Percentiles rank a stretch among this genome's conserved stretches.
Conservation (phyloP, 495 filamentous ascomycete species). For the Penicilliopsis zonata region DNA sequence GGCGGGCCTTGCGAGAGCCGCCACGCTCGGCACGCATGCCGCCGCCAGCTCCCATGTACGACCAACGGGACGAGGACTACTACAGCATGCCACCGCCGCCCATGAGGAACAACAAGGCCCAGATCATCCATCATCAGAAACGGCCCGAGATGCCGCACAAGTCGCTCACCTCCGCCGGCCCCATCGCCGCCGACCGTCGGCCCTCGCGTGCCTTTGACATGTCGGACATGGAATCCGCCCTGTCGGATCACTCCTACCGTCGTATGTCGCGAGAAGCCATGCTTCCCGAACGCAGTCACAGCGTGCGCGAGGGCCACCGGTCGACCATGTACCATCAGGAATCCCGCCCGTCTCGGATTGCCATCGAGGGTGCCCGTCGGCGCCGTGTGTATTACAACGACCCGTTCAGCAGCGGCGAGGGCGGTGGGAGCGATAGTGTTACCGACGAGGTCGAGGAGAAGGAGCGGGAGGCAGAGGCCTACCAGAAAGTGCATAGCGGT, state of each 20-base stretch:
- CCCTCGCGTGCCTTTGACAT: conserved; percentile 23
- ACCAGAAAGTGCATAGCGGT: conserved; percentile 23
- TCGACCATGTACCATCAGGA: conserved; percentile 22
- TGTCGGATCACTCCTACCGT: conserved; percentile 20
- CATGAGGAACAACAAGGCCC: conserved; percentile 14
- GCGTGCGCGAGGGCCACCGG: conserved; percentile 16
- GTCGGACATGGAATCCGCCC: conserved; percentile 16
- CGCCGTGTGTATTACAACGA: conserved; percentile 23
- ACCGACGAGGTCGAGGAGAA: conserved; percentile 18
- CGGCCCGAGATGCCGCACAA: conserved; percentile 20
- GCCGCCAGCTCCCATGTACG: conserved; percentile 11
- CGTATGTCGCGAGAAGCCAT: conserved; percentile 17
- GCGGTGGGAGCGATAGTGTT: too few relatives aligned
- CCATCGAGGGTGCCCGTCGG: conserved; percentile 23
- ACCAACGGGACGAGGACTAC: conserved; percentile 31
- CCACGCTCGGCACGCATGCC: conserved; percentile 10
- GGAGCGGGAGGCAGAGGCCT: conserved; percentile 23
- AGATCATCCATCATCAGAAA: conserved; percentile 29
- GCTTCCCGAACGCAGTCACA: conserved; percentile 23
- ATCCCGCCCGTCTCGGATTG: conserved; percentile 16
- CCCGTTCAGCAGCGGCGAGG: too few relatives aligned
- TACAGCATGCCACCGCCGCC: conserved; percentile 34
- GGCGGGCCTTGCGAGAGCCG: conserved; percentile 14
- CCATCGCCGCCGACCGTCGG: conserved; percentile 18
- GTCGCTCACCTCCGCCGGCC: conserved; percentile 11